Conservation (phyloP, 352 stramenopile genomes). For the Elongisporangium undulatum region DNA sequence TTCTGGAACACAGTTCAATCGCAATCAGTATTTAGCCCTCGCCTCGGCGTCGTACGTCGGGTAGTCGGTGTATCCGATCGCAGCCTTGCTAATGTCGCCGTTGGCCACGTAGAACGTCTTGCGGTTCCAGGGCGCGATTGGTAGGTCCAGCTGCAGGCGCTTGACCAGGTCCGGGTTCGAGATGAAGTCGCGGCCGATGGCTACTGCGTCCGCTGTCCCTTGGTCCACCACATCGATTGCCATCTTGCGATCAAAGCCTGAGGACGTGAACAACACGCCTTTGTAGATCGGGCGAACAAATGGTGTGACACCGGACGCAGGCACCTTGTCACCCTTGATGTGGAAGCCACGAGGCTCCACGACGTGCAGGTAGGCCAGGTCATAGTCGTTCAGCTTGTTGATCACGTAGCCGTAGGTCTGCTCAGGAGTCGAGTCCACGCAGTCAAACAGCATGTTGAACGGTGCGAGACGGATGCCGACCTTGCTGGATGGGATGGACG, state of each 20-base stretch:
- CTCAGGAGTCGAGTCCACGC: slow-evolving; percentile 21
- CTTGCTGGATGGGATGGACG: slow-evolving; percentile 13
- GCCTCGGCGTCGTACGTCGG: too few species aligned
- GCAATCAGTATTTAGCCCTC: too few species aligned
- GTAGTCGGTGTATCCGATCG: slow-evolving; percentile 22
- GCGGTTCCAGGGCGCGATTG: slow-evolving; percentile 28
- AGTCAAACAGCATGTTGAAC: slow-evolving; percentile 24
- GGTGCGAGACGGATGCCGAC: slow-evolving; percentile 17
- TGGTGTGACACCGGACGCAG: slow-evolving; percentile 23
- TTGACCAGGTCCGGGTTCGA: slow-evolving; percentile 47
- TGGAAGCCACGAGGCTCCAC: slow-evolving; percentile 25
- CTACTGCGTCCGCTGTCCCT: slow-evolving; percentile 31
- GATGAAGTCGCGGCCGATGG: slow-evolving; percentile 47
- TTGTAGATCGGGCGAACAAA: slow-evolving; percentile 33
- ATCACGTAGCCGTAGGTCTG: slow-evolving; percentile 25
- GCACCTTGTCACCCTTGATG: slow-evolving; percentile 8
- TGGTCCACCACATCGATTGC: slow-evolving; percentile 25
- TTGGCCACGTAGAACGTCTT: slow-evolving; percentile 18
- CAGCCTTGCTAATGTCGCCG: slow-evolving; percentile 6
- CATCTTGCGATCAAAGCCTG: slow-evolving; percentile 22
- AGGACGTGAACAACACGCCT: slow-evolving; percentile 28
- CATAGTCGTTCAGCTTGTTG: slow-evolving; percentile 21
- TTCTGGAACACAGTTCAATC: too few species aligned
- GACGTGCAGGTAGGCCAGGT: too few species aligned
- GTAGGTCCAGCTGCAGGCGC: slow-evolving; percentile 21